phyloP scores from a whole-genome alignment of 148 eudicot species.

The Rhododendron griersonianum region DNA sequence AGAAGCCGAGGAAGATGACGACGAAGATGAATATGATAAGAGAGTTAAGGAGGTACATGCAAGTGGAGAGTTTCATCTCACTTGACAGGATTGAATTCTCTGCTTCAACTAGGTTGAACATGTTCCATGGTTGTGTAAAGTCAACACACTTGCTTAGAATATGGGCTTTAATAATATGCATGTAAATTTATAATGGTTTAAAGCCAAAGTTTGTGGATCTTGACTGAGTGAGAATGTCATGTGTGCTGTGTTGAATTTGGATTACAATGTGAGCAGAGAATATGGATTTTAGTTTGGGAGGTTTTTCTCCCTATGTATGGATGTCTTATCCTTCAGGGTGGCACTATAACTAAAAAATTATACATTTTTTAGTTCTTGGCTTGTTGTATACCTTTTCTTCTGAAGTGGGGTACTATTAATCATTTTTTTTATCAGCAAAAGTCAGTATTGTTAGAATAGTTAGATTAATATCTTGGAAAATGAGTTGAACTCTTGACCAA shows the following conservation, averaged over 20 bases:
- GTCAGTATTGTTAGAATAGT: too few relatives aligned
- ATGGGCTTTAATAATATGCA: slow-evolving; percentile 12
- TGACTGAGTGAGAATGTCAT: not conserved
- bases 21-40: slow-evolving; percentile 79
- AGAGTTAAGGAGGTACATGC: slow-evolving; percentile 72
- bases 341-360: not conserved
- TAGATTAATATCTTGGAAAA: too few relatives aligned
- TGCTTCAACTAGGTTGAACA: slow-evolving; percentile 1
- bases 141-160: not conserved
- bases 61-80: slow-evolving; percentile 62
- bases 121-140: slow-evolving; percentile 25
- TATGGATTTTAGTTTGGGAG: not conserved
- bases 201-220: not conserved
- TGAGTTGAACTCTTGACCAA: too few relatives aligned
- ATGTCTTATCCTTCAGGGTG: not conserved
- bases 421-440: too few relatives aligned
- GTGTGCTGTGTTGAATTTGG: not conserved
- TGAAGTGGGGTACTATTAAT: not conserved
- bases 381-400: not conserved
- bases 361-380: not conserved
- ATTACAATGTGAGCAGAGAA: not conserved
- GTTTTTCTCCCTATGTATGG: not conserved
- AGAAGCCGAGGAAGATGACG: slow-evolving; percentile 39
- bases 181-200: slow-evolving; percentile 15
- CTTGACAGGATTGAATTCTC: slow-evolving; percentile 8